phyloP scores from a whole-genome alignment of 495 filamentous ascomycete species.

The Penicillium alfredii region DNA sequence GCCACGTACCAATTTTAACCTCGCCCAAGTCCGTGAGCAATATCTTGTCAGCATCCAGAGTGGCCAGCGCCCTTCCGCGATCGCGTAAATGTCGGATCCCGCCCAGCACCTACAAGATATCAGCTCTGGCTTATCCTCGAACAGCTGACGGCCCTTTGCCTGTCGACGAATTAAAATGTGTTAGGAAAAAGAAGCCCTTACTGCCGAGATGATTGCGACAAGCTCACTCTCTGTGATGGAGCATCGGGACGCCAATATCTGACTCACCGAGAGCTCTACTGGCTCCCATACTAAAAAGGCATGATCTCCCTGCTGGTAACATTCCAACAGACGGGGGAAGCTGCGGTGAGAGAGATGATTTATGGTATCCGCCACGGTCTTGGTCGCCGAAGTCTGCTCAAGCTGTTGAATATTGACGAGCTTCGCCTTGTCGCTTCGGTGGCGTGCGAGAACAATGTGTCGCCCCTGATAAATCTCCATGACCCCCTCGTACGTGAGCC shows the following conservation, averaged over 20 bases:
- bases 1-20: constrained; percentile 2
- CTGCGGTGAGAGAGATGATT: constrained; percentile 3
- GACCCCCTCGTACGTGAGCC: constrained; percentile 1
- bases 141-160: too few species aligned
- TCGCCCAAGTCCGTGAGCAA: background rate
- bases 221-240: constrained; percentile 1
- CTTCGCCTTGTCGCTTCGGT: background rate
- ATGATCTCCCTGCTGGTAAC: background rate
- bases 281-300: constrained; percentile 5
- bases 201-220: constrained; percentile 3
- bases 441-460: constrained; percentile 1
- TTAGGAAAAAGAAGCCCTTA: background rate
- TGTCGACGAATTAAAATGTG: too few species aligned
- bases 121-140: too few species aligned
- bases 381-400: constrained; percentile 1
- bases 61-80: background rate
- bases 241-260: constrained; percentile 2
- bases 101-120: background rate
- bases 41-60: background rate
- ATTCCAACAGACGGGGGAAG: constrained; percentile 1
- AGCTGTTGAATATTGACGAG: constrained; percentile 3
- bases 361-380: too few species aligned
- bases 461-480: constrained; percentile 3
- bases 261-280: constrained; percentile 4
- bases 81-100: constrained; percentile 2